phyloP scores from a whole-genome alignment of 2,329 filamentous ascomycete species.

The Monosporascus sp. region DNA sequence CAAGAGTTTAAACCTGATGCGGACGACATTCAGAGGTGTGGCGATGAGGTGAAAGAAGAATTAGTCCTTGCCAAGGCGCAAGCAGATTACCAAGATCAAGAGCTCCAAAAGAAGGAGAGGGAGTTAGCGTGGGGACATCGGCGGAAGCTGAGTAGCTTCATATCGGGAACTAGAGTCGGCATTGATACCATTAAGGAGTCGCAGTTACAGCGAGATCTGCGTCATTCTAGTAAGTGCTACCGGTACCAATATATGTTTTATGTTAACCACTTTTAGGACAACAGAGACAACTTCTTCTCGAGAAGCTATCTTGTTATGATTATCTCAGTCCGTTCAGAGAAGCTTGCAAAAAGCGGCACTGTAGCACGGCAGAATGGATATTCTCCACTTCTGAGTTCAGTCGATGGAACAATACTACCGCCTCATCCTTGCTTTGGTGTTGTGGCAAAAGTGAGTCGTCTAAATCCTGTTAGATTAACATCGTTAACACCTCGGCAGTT shows the following conservation, averaged over 20 bases:
- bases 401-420: constrained; percentile 16
- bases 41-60: constrained; percentile 1
- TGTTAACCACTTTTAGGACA: background rate
- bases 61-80: constrained; percentile 1
- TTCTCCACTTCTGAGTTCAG: background rate
- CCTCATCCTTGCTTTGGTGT: constrained; percentile 20
- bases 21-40: background rate
- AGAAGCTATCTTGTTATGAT: constrained; percentile 22
- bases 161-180: background rate
- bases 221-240: too few species aligned
- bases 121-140: background rate
- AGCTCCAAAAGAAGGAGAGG: background rate
- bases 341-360: constrained; percentile 20
- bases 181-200: too few species aligned
- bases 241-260: too few species aligned
- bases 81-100: background rate
- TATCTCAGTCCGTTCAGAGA: constrained; percentile 20
- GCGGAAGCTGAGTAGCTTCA: background rate
- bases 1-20: background rate
- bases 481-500: constrained; percentile 9
- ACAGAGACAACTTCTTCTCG: constrained; percentile 18
- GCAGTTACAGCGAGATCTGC: too few species aligned
- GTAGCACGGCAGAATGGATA: constrained; percentile 17
- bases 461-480: background rate
- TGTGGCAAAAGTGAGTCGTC: constrained; percentile 25